A percentile compares a stretch with the other conserved stretches of the same genome.
Conservation (phyloP, 2,329 filamentous ascomycete species). For the Amauroascus niger region DNA sequence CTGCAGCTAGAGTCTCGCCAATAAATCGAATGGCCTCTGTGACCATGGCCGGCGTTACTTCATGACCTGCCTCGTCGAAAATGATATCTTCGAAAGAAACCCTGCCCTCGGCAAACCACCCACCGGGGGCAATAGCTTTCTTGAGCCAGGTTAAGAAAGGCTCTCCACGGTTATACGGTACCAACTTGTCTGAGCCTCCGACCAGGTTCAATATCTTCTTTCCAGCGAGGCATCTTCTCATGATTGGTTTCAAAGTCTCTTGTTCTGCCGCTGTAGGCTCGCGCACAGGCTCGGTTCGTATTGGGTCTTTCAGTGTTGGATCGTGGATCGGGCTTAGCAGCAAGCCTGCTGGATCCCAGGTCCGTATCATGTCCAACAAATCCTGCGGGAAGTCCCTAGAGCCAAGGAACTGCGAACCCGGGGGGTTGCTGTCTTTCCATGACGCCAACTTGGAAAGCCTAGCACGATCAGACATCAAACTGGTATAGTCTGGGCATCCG, state of each 20-base stretch:
- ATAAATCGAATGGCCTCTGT: conserved; percentile 48
- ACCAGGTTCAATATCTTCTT: conserved; percentile 47
- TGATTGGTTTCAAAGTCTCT: conserved; percentile 33
- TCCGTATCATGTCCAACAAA: conserved; percentile 53
- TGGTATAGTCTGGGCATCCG: conserved; percentile 78
- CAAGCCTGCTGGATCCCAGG: conserved; percentile 65
- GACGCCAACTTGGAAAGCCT: conserved; percentile 55
- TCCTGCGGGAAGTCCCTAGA: conserved; percentile 65
- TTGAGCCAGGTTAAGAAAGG: conserved; percentile 50
- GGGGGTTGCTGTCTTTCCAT: conserved; percentile 47
- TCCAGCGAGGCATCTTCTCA: conserved; percentile 37
- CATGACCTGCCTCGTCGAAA: conserved; percentile 49
- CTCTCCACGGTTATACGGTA: conserved; percentile 49
- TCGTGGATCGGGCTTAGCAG: conserved; percentile 48
- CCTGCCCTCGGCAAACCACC: conserved; percentile 44
- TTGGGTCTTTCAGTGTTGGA: conserved; percentile 18
- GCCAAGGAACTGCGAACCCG: conserved; percentile 59
- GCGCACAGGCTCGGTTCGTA: conserved; percentile 27
- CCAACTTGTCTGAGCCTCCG: conserved; percentile 50
- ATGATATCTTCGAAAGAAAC: conserved; percentile 49
- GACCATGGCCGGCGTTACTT: conserved; percentile 49
- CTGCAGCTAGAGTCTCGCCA: conserved; percentile 31
- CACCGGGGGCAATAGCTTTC: conserved; percentile 29
- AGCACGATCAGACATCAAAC: conserved; percentile 73
- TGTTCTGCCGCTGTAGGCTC: conserved; percentile 38